These are phyloP conservation scores for Themeda triandra DNA, from an alignment of 176 grass and related monocot genomes.

Conservation along the genomic window DNA sequence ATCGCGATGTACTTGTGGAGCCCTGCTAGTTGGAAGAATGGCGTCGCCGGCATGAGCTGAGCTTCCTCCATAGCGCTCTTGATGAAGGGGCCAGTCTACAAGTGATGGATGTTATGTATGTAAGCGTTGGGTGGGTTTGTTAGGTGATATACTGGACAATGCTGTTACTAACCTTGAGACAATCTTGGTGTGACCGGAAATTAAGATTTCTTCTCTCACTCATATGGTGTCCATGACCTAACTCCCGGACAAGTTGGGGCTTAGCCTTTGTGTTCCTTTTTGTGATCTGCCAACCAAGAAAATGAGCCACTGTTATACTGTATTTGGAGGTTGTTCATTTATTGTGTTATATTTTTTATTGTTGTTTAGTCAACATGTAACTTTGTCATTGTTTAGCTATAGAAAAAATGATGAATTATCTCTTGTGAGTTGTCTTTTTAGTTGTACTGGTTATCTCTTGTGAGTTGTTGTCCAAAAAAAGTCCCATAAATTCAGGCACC, in stretches of 20 bases:
- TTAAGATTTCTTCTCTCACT: constrained; percentile 66
- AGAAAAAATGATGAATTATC: no score
- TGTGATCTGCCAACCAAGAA: constrained; percentile 30
- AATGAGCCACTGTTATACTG: background rate
- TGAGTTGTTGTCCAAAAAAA: no score
- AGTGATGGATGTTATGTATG: background rate
- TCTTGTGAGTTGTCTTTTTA: no score
- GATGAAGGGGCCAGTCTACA: constrained; percentile 32
- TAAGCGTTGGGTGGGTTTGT: constrained; percentile 27
- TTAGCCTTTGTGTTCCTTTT: constrained; percentile 36
- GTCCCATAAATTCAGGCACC: no score
- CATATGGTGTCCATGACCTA: constrained; percentile 66
- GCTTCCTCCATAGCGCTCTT: constrained; percentile 54
- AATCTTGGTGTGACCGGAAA: constrained; percentile 70
- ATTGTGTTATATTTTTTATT: background rate
- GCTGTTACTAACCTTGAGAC: constrained; percentile 22
- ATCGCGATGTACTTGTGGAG: constrained; percentile 49
- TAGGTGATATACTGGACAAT: constrained; percentile 50
- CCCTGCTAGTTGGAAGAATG: constrained; percentile 25
- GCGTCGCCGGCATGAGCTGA: constrained; percentile 10
- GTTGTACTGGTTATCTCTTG: no score
- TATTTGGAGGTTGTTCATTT: background rate
- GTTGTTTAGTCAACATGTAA: no score
- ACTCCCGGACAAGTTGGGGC: constrained; percentile 24
- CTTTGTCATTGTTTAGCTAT: no score